Evolutionary conservation across 345 rosid genomes (phyloP), one percentile per base, ranked within the genome.

Genomic region (Ailanthus altissimus): DNA sequence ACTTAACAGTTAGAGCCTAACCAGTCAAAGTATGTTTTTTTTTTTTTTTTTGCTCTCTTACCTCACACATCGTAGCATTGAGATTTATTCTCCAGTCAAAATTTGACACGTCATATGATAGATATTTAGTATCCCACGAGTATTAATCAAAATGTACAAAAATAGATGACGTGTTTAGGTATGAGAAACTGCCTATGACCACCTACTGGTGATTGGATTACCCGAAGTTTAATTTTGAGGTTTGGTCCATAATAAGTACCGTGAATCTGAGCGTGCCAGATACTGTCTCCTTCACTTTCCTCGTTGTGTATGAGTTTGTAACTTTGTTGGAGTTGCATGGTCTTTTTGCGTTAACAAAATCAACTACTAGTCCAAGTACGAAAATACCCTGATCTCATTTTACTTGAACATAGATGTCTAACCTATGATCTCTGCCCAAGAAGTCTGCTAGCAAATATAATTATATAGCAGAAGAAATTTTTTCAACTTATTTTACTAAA

Each of bases 1-100:
- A 85, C 86, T 81, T 83, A 85, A 84, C 91, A 84, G 87, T 91
- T 84, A 86, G 70, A 78, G 82, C 73, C 84, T 16, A 88, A 86
- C 90, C 50, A 84, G 88, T 82, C 83, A 69, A 83, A 68, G 77
- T 65, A 40, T 40, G 50, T 23, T 75, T 67, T 71, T 77, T 85
- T 64, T 40, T 38, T 23, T 75, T 67, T 71, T 77, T 85, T 64
- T 67, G 79, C 77, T 80, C 72, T 45, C 74, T 64, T 21, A 70
- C 84, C 76, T 74, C 70, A 81, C 61, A 8, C 43, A 15, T 18
- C 5, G 15, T 51, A 15, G 20, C 23, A 0, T 3, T 25, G 13
- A 25, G 40, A 38, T 50, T 23, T 25, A 1, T 5, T 4, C 3
- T 65, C 63, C 78, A 65, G 14, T 75, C 72, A 54, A 40, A 40